Evolutionary conservation across 2,329 filamentous ascomycete genomes (phyloP).

Genomic region (Microcyclosporella mali): DNA sequence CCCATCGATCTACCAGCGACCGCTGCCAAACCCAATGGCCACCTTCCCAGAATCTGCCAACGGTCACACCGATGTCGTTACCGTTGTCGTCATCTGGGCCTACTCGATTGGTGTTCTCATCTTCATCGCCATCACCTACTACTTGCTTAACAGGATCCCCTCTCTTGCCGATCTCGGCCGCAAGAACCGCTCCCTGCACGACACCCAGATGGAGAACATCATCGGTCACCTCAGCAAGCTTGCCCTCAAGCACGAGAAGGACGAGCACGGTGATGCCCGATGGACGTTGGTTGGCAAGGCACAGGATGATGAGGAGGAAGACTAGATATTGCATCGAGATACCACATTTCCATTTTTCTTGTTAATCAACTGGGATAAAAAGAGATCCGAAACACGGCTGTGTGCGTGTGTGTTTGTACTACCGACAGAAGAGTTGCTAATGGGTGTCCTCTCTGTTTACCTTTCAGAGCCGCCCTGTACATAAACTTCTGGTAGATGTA

Average conservation of each 20-base stretch:
- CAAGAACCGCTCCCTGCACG: constrained; percentile 55
- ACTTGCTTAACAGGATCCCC: constrained; percentile 52
- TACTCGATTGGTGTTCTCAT: constrained; percentile 63
- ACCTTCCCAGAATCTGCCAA: constrained; percentile 28
- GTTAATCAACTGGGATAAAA: constrained; percentile 6
- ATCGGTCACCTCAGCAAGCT: constrained; percentile 60
- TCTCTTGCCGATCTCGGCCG: constrained; percentile 58
- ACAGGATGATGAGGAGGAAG: constrained; percentile 44
- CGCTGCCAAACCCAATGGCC: constrained; percentile 38
- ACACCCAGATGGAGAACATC: constrained; percentile 62
- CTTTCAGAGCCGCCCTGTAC: constrained; percentile 14
- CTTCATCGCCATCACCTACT: constrained; percentile 61
- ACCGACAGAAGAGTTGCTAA: constrained; percentile 15
- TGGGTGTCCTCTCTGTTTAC: constrained; percentile 1
- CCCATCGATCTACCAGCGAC: constrained; percentile 40
- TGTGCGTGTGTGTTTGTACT: constrained; percentile 8
- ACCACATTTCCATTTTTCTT: constrained; percentile 20
- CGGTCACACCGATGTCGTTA: constrained; percentile 56
- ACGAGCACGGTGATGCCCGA: constrained; percentile 41
- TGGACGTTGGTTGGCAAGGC: constrained; percentile 42
- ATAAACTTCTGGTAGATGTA: constrained; percentile 16
- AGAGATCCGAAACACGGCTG: constrained; percentile 14
- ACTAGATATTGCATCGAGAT: constrained; percentile 32
- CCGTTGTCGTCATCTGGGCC: constrained; percentile 58
- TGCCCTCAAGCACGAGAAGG: constrained; percentile 53